Percentiles rank a stretch among this genome's conserved stretches.
phyloP scores from a whole-genome alignment of 257 asterid species.

The Solanum megistacrolobum region DNA sequence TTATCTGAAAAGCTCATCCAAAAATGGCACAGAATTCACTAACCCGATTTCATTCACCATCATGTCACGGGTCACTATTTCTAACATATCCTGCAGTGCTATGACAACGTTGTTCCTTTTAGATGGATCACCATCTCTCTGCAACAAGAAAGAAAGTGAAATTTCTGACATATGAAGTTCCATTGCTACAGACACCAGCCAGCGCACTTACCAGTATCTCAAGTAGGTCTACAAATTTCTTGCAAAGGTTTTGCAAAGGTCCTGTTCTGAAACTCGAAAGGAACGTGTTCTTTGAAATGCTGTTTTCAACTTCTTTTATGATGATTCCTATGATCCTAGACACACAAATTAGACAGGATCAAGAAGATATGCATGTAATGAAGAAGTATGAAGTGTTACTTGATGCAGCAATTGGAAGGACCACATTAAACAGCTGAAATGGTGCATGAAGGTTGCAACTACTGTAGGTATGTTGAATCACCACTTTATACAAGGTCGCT shows the following conservation, averaged over 20 bases:
- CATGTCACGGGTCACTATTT: conserved; percentile 89
- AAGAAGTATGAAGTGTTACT: not conserved
- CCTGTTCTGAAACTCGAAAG: conserved; percentile 73
- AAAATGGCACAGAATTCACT: conserved; percentile 17
- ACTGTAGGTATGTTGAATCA: not conserved
- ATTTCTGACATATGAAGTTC: not conserved
- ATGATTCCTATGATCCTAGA: conserved; percentile 71
- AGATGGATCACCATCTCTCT: conserved; percentile 73
- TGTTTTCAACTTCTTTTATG: conserved; percentile 70
- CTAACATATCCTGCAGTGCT: conserved; percentile 89
- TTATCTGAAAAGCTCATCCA: not conserved
- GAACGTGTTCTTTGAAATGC: conserved; percentile 58
- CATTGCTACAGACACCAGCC: not conserved
- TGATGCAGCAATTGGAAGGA: not conserved
- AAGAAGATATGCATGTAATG: not conserved
- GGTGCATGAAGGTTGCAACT: not conserved
- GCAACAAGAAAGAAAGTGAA: conserved; percentile 20
- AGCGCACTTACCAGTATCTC: conserved; percentile 70
- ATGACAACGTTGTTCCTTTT: conserved; percentile 71
- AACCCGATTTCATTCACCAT: conserved; percentile 86
- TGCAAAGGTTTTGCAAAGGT: conserved; percentile 65
- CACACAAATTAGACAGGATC: conserved; percentile 18
- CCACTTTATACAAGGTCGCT: not conserved
- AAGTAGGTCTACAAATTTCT: conserved; percentile 77
- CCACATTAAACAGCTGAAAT: not conserved